These are phyloP conservation scores for Rhodotorula paludigena DNA, from an alignment of 768 basidiomycete species.

Conservation along the genomic window DNA sequence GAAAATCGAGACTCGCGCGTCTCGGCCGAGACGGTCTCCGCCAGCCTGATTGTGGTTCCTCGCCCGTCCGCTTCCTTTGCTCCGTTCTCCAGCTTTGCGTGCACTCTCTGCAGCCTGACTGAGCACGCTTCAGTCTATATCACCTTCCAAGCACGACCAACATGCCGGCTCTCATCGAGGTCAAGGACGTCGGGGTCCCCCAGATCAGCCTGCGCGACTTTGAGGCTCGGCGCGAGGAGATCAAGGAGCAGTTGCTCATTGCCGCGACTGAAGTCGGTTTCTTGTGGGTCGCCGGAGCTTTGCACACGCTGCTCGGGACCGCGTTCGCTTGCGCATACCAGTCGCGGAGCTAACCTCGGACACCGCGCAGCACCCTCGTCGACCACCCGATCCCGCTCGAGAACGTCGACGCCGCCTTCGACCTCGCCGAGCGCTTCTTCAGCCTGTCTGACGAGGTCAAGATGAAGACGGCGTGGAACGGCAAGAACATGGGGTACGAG, in stretches of 20 bases:
- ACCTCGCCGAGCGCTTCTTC: conserved; percentile 40
- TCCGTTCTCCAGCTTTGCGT: too few species aligned
- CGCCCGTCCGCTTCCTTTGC: too few species aligned
- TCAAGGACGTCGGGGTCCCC: conserved; percentile 14
- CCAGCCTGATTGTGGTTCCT: too few species aligned
- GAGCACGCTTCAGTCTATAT: too few species aligned
- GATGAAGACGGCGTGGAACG: conserved; percentile 39
- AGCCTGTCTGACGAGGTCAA: conserved; percentile 39
- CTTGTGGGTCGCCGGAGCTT: conserved; percentile 37
- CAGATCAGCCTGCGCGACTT: conserved; percentile 43
- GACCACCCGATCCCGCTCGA: conserved; percentile 43
- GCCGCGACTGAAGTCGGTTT: conserved; percentile 43
- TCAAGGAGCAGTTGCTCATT: conserved; percentile 40
- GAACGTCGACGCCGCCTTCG: conserved; percentile 39
- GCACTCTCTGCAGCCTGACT: too few species aligned
- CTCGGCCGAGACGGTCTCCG: too few species aligned
- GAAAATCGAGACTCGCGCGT: too few species aligned
- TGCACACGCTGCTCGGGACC: not conserved
- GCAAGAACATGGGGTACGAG: conserved; percentile 29
- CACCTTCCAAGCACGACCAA: too few species aligned
- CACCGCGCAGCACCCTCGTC: conserved; percentile 34
- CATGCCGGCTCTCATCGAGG: conserved; percentile 4
- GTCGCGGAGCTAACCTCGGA: too few species aligned
- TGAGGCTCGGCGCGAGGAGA: conserved; percentile 39
- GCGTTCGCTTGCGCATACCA: too few species aligned